Percentiles rank a stretch among this genome's conserved stretches.
Conservation (phyloP, 2,329 filamentous ascomycete species). For the Fusarium bulbicola region DNA sequence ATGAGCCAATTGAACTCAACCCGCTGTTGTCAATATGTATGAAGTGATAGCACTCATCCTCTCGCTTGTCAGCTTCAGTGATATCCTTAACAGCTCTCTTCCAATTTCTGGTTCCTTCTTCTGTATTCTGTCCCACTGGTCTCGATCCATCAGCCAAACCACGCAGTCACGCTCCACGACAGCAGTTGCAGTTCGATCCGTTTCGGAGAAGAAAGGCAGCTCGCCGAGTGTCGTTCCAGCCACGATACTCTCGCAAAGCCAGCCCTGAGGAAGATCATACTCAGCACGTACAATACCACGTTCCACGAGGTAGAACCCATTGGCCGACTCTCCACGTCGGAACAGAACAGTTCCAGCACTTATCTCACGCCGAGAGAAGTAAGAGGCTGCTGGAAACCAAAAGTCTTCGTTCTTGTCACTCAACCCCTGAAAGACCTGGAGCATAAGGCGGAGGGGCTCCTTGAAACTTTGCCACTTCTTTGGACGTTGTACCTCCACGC, state of each 20-base stretch:
- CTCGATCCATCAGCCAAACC: conserved; percentile 80
- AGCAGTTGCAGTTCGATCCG: conserved; percentile 85
- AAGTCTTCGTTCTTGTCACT: conserved; percentile 92
- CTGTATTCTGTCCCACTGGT: conserved; percentile 78
- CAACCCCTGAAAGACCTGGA: conserved; percentile 94
- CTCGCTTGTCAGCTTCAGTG: conserved; percentile 94
- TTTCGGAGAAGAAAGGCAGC: conserved; percentile 94
- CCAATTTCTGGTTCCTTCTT: conserved; percentile 79
- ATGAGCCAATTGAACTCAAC: conserved; percentile 39
- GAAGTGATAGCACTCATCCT: conserved; percentile 78
- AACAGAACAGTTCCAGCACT: conserved; percentile 78
- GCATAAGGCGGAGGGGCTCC: conserved; percentile 88
- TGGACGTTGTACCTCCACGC: conserved; percentile 66
- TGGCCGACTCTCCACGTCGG: conserved; percentile 76
- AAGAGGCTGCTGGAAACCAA: conserved; percentile 83
- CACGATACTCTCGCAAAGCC: conserved; percentile 89
- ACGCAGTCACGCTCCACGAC: conserved; percentile 83
- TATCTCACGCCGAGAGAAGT: conserved; percentile 77
- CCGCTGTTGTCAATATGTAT: conserved; percentile 61
- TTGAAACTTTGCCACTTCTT: conserved; percentile 86
- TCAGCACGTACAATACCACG: conserved; percentile 88
- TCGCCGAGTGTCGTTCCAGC: conserved; percentile 96
- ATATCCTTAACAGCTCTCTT: conserved; percentile 83
- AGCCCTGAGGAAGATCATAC: conserved; percentile 89
- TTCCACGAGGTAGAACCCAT: conserved; percentile 91